Base-by-base conservation (phyloP, 2,329 filamentous ascomycete genomes). In the Pseudogymnoascus sp. region DNA sequence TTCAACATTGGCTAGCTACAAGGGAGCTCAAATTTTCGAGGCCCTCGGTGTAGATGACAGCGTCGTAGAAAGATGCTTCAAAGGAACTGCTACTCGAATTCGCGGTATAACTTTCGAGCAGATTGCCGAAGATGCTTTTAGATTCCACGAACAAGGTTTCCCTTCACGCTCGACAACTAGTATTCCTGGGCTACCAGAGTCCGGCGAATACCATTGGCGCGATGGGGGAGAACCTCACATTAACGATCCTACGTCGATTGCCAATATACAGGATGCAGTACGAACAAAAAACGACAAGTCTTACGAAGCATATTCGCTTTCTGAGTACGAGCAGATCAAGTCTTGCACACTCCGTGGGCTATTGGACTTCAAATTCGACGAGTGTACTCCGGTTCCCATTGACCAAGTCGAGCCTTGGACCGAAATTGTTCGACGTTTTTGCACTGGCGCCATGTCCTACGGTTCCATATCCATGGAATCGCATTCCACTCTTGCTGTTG, bases 381-480 rank as follows among this genome's bases (percentile, higher is more conserved):
- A 94, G 67, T 81, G 85, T 67, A 85, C 81, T 14, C 85, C 92
- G 0, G 90, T 97, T 25, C 91, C 92, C 4, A 96, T 97, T 66
- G 93, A 97, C 68, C 92, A 97, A 75, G 93, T 97, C 62, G 93
- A 97, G 78, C 91, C 93, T 18, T 97, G 93, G 93, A 97, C 93
- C 2, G 92, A 97, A 70, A 97, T 97, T 69, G 93, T 97, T 50
- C 89, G 93, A 66, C 89, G 93, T 65, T 97, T 97, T 79, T 94
- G 93, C 69, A 97, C 93, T 38, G 93, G 93, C 73, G 93, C 93
- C 68, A 97, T 97, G 93, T 97, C 93, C 2, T 97, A 97, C 72
- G 93, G 93, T 57, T 97, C 93, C 39, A 97, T 97, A 70, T 97
- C 93, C 5, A 96, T 97, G 91, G 93, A 97, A 74, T 93, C 93